Percentiles rank a stretch among this genome's conserved stretches.
Evolutionary conservation across 805 yeast genomes (phyloP).

Genomic region (Zygoascus ofunaensis): DNA sequence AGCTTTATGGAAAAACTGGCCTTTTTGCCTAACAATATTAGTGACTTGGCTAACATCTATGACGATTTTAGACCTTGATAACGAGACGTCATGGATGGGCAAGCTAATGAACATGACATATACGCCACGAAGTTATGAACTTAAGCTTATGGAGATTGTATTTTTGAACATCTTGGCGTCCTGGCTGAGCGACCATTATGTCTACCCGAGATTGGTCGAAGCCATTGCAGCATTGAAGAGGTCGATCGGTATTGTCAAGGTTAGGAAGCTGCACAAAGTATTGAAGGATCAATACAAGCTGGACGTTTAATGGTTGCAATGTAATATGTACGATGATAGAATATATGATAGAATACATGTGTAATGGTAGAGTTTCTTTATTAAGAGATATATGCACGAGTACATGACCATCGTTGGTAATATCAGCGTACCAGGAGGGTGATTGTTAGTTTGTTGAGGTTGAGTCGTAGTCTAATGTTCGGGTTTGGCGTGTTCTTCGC

Average conservation of each 20-base stretch:
- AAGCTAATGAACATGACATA: slow-evolving; percentile 66
- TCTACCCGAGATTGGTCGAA: slow-evolving; percentile 37
- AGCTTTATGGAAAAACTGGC: slow-evolving; percentile 51
- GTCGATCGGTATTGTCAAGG: slow-evolving; percentile 18
- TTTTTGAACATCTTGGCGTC: slow-evolving; percentile 42
- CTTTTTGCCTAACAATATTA: slow-evolving; percentile 58
- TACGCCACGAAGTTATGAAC: slow-evolving; percentile 43
- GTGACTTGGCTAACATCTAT: slow-evolving; percentile 32
- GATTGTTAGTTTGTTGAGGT: too few species aligned
- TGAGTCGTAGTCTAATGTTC: neutral
- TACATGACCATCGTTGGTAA: too few species aligned
- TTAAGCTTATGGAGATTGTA: slow-evolving; percentile 31
- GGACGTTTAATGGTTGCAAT: too few species aligned
- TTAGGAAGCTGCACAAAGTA: slow-evolving; percentile 30
- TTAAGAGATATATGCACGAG: neutral
- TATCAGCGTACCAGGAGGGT: too few species aligned
- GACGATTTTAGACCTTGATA: slow-evolving; percentile 25
- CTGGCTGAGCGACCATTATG: slow-evolving; percentile 36
- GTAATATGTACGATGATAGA: too few species aligned
- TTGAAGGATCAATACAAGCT: slow-evolving; percentile 14
- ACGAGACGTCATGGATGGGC: slow-evolving; percentile 47
- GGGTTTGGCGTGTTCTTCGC: slow-evolving; percentile 11
- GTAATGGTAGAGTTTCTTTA: too few species aligned
- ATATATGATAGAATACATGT: too few species aligned
- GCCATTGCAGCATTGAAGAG: slow-evolving; percentile 14